Conservation (phyloP, 2,329 filamentous ascomycete genomes). For the Colletotrichum liriopes region DNA sequence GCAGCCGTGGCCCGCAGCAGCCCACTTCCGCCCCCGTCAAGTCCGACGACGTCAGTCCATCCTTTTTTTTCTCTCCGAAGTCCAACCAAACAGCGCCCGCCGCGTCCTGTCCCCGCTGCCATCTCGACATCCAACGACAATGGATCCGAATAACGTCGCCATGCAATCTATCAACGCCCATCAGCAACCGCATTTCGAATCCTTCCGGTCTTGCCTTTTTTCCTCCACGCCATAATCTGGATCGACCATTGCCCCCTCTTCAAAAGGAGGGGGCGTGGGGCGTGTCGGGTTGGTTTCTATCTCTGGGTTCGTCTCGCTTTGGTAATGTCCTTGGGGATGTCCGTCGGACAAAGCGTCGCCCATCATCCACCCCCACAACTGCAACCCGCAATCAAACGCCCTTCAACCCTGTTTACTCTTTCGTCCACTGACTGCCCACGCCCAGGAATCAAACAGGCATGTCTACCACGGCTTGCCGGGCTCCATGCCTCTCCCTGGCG, state of each 20-base stretch:
- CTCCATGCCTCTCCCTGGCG: conserved; percentile 1
- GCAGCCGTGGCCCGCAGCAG: conserved; percentile 2
- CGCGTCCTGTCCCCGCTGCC: conserved; percentile 11
- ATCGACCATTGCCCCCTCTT: background rate
- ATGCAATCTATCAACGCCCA: background rate
- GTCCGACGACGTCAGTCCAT: conserved; percentile 20
- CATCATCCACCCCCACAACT: conserved; percentile 34
- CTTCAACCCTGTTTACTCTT: conserved; percentile 27
- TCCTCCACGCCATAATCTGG: conserved; percentile 14
- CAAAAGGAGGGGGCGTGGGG: conserved; percentile 32
- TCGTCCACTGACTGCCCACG: background rate
- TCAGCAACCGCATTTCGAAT: conserved; percentile 11
- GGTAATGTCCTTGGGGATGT: conserved; percentile 44
- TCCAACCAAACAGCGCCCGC: conserved; percentile 15
- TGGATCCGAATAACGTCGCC: conserved; percentile 1
- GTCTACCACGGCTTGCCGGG: background rate
- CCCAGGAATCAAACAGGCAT: conserved; percentile 29
- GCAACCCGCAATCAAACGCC: conserved; percentile 2
- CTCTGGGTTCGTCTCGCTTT: conserved; percentile 42
- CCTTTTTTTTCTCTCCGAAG: background rate
- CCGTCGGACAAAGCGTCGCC: conserved; percentile 44
- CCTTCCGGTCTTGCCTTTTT: background rate
- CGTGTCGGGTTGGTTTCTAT: conserved; percentile 35
- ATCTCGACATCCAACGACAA: conserved; percentile 16
- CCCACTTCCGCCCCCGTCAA: conserved; percentile 6